A percentile compares a stretch with the other conserved stretches of the same genome.
phyloP scores from a whole-genome alignment of 306 rosid genomes.

The Gleditsia sinensis region DNA sequence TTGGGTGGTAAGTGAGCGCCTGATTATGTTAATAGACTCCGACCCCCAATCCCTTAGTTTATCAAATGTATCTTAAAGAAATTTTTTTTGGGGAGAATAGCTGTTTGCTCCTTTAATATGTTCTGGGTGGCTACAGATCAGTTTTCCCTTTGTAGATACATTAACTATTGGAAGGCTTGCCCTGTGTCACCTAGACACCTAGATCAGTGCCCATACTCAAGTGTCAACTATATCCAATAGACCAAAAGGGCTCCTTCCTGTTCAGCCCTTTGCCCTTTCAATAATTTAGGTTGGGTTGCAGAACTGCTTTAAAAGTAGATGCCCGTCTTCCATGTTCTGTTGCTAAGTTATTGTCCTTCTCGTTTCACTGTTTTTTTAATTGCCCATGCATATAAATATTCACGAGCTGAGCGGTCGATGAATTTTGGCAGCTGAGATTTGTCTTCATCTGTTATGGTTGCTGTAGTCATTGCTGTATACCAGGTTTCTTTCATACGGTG shows the following conservation, averaged over 20 bases:
- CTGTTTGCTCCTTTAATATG: conserved; percentile 36
- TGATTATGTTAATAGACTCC: conserved; percentile 48
- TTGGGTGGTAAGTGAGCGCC: conserved; percentile 51
- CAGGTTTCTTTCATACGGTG: not conserved
- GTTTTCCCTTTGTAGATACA: conserved; percentile 47
- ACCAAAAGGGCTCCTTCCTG: conserved; percentile 11
- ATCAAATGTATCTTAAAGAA: conserved; percentile 31
- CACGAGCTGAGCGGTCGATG: not conserved
- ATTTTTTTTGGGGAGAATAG: conserved; percentile 31
- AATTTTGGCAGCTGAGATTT: not conserved
- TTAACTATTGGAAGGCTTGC: conserved; percentile 41
- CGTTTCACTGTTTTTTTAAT: not conserved
- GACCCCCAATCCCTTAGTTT: conserved; percentile 42
- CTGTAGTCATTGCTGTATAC: not conserved
- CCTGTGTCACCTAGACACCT: conserved; percentile 33
- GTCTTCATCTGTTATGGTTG: not conserved
- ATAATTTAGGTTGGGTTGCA: conserved; percentile 20
- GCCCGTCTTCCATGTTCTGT: not conserved
- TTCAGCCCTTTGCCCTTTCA: not conserved
- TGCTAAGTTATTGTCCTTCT: not conserved
- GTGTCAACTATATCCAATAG: not conserved
- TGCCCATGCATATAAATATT: not conserved
- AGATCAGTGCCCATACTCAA: conserved; percentile 39
- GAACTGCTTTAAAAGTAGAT: conserved; percentile 9
- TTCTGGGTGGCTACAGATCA: conserved; percentile 40